phyloP scores from a whole-genome alignment of 2,329 filamentous ascomycete genomes.

The Coleophoma cylindrospora region DNA sequence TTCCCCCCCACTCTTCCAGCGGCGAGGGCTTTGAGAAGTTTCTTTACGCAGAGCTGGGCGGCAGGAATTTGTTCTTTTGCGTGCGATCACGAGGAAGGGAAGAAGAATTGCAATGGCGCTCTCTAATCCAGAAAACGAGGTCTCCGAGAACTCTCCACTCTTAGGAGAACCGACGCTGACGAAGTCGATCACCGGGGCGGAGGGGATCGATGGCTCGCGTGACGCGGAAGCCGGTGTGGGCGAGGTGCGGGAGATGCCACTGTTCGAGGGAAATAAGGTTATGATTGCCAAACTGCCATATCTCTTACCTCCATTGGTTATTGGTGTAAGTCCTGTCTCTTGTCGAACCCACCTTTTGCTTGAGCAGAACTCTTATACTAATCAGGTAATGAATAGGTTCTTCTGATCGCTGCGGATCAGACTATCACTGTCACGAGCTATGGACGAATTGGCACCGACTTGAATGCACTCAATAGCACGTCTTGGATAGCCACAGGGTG shows the following conservation, averaged over 20 bases:
- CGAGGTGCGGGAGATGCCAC: slow-evolving; percentile 9
- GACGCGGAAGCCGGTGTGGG: slow-evolving; percentile 6
- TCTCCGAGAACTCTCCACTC: not conserved
- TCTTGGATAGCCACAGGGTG: slow-evolving; percentile 66
- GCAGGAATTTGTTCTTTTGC: no score
- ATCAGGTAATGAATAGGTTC: slow-evolving; percentile 43
- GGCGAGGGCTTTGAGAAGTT: no score
- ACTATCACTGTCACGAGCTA: slow-evolving; percentile 77
- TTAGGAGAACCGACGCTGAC: not conserved
- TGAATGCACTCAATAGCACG: slow-evolving; percentile 68
- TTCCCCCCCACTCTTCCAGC: no score
- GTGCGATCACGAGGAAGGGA: no score
- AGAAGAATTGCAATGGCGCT: no score
- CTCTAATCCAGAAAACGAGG: no score
- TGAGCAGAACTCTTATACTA: not conserved
- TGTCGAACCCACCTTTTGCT: no score
- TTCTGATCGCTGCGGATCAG: slow-evolving; percentile 69
- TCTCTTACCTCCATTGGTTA: slow-evolving; percentile 55
- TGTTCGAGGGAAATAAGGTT: slow-evolving; percentile 17
- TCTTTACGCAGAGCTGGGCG: no score
- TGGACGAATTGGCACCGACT: slow-evolving; percentile 69
- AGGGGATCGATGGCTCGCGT: not conserved
- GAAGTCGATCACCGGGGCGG: not conserved
- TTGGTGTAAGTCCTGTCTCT: slow-evolving; percentile 43
- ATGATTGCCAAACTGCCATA: slow-evolving; percentile 42